A percentile compares a stretch with the other conserved stretches of the same genome.
Evolutionary conservation across 164 flowering plant genomes (phyloP).

Genomic region (Hamamelis virginiana): DNA sequence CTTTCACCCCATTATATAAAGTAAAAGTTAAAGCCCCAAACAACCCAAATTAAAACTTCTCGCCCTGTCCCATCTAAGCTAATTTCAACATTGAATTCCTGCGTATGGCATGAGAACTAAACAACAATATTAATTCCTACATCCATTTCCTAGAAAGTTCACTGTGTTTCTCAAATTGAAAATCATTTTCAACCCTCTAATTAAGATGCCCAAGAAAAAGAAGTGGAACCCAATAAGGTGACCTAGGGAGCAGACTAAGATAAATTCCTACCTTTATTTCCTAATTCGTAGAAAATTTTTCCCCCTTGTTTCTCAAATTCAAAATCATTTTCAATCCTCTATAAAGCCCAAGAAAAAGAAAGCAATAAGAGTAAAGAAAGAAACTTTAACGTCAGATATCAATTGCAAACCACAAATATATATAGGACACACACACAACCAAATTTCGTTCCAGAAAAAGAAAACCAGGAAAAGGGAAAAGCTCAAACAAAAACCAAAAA

Average conservation of each 20-base stretch:
- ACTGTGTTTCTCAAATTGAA: not conserved
- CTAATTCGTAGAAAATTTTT: not conserved
- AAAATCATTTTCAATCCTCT: not conserved
- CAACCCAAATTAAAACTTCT: not conserved
- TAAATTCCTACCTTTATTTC: not conserved
- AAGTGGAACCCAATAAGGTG: too few relatives aligned
- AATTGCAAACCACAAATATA: too few relatives aligned
- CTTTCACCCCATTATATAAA: not conserved
- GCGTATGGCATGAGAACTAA: not conserved
- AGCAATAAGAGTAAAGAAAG: not conserved
- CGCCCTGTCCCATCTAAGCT: not conserved
- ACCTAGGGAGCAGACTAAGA: too few relatives aligned
- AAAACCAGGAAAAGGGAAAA: not conserved
- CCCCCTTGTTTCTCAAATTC: not conserved
- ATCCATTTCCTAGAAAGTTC: not conserved
- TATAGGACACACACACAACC: not conserved
- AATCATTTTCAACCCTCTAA: not conserved
- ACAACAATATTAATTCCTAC: not conserved
- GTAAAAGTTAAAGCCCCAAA: not conserved
- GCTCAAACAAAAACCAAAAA: too few relatives aligned
- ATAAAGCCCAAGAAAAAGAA: not conserved
- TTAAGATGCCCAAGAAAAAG: not conserved
- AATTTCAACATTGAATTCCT: not conserved
- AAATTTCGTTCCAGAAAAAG: conserved; percentile 1
- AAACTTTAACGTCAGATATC: too few relatives aligned